These are phyloP conservation scores for Carpinus fangiana DNA, from an alignment of 306 rosid genomes.

Conservation along the genomic window DNA sequence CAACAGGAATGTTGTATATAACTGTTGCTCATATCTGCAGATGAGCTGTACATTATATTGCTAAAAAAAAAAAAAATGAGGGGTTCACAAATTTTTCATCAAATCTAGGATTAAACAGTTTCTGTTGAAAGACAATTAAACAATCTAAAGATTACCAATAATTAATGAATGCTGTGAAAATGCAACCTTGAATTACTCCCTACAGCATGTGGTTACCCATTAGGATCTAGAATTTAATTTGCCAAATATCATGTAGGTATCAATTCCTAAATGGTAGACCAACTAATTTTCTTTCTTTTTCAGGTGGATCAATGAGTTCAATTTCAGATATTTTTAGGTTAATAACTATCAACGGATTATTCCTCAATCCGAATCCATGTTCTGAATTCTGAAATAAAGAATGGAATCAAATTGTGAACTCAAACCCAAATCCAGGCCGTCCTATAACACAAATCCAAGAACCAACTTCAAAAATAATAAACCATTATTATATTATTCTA, in stretches of 20 bases:
- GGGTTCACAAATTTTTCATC: background rate
- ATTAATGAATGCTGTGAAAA: background rate
- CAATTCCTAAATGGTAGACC: background rate
- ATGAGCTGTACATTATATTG: background rate
- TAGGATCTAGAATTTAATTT: background rate
- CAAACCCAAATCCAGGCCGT: background rate
- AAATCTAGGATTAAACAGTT: background rate
- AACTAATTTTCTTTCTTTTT: background rate
- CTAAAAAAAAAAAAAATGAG: background rate
- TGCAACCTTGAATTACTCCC: background rate
- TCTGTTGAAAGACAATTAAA: background rate
- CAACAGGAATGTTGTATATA: conserved; percentile 16
- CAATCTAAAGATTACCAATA: background rate
- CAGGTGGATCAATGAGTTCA: background rate
- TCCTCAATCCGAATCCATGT: background rate
- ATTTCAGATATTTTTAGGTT: background rate
- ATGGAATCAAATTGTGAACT: background rate
- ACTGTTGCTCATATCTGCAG: background rate
- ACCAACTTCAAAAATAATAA: background rate
- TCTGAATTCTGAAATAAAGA: background rate
- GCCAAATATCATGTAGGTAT: background rate
- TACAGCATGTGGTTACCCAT: conserved; percentile 8
- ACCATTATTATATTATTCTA: background rate
- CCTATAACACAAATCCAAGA: background rate
- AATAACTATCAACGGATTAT: background rate